A percentile compares a stretch with the other conserved stretches of the same genome.
These are phyloP conservation scores for Fusarium papillatum DNA, from an alignment of 2,329 filamentous ascomycete species.

Conservation along the genomic window DNA sequence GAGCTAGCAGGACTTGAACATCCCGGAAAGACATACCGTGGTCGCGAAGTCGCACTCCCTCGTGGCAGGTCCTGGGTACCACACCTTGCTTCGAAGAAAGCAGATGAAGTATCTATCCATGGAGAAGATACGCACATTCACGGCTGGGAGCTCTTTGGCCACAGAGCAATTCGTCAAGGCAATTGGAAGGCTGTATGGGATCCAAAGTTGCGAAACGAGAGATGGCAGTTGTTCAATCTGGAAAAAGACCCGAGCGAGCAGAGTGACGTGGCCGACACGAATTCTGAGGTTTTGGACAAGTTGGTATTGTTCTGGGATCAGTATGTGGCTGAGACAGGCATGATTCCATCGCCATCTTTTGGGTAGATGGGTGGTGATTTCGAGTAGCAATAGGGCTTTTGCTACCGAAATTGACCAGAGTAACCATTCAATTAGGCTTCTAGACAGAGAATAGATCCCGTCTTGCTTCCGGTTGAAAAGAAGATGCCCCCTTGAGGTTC, in stretches of 20 bases:
- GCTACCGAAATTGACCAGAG: background rate
- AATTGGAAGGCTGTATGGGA: conserved; percentile 66
- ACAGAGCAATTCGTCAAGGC: conserved; percentile 64
- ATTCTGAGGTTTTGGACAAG: conserved; percentile 15
- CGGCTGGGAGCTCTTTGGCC: conserved; percentile 70
- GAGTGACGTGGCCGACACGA: background rate
- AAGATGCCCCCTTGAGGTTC: background rate
- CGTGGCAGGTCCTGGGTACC: conserved; percentile 26
- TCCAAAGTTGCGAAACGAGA: background rate
- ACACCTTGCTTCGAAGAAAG: background rate
- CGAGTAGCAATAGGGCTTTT: background rate
- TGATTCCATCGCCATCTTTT: background rate
- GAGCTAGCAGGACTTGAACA: conserved; percentile 60
- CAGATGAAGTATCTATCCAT: conserved; percentile 20
- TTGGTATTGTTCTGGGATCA: background rate
- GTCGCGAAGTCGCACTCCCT: conserved; percentile 8
- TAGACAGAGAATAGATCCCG: background rate
- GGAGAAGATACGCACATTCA: conserved; percentile 57
- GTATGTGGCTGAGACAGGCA: background rate
- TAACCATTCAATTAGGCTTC: background rate
- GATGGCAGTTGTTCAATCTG: conserved; percentile 25
- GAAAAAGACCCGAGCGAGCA: conserved; percentile 14
- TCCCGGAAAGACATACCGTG: conserved; percentile 44
- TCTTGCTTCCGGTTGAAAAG: background rate
- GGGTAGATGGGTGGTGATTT: background rate